phyloP scores from a whole-genome alignment of 108 stramenopile genomes.

The Stephanodiscus triporus region DNA sequence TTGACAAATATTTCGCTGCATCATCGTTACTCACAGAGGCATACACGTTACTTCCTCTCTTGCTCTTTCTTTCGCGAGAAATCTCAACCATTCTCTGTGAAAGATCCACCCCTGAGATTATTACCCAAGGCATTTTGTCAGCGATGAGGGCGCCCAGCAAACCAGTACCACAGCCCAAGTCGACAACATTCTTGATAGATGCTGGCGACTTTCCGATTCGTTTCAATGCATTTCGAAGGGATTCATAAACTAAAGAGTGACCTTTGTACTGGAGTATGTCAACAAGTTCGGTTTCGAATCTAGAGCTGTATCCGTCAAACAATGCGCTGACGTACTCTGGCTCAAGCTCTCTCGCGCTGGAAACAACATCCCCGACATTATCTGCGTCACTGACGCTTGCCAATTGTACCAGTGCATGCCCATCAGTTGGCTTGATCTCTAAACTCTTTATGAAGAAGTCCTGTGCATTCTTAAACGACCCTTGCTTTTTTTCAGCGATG shows the following conservation, averaged over 20 bases:
- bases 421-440: constrained; percentile 29
- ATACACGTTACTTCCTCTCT: constrained; percentile 25
- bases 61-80: constrained; percentile 26
- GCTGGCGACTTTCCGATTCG: constrained; percentile 10
- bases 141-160: constrained; percentile 25
- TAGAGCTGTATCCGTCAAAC: constrained; percentile 31
- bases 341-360: constrained; percentile 12
- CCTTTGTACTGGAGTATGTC: constrained; percentile 29
- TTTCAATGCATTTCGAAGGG: constrained; percentile 15
- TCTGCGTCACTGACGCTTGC: constrained; percentile 17
- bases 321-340: constrained; percentile 25
- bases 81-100: constrained; percentile 43
- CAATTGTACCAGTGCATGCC: constrained; percentile 37
- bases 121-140: constrained; percentile 23
- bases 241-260: constrained; percentile 19
- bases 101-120: constrained; percentile 29
- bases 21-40: constrained; percentile 11
- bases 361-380: constrained; percentile 9
- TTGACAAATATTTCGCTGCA: constrained; percentile 24
- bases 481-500: constrained; percentile 28
- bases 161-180: constrained; percentile 39
- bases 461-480: constrained; percentile 10
- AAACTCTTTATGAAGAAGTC: constrained; percentile 25
- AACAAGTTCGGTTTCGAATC: constrained; percentile 36
- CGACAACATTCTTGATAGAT: constrained; percentile 19